Evolutionary conservation across 1,139 yeast species (phyloP).

Genomic region (Maudiozyma humilis): DNA sequence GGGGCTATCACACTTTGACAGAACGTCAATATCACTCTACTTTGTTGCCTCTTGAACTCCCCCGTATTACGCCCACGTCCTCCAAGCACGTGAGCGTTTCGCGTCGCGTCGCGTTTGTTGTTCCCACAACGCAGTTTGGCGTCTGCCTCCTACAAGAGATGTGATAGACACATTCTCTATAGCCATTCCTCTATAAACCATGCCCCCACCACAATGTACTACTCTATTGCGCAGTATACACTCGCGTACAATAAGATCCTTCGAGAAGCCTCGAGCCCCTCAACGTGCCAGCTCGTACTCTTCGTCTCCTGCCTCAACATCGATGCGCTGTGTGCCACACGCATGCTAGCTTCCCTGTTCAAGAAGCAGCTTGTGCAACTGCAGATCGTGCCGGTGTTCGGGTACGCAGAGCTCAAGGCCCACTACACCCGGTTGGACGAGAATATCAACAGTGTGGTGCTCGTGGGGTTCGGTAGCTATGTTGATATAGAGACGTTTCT

Average conservation of each 20-base stretch:
- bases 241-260: constrained; percentile 53
- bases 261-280: constrained; percentile 64
- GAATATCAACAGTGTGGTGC: constrained; percentile 68
- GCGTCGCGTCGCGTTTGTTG: too few relatives aligned
- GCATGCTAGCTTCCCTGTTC: constrained; percentile 59
- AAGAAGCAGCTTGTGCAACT: constrained; percentile 79
- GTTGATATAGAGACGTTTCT: constrained; percentile 76
- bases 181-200: too few relatives aligned
- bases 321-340: constrained; percentile 87
- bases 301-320: constrained; percentile 87
- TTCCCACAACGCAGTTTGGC: too few relatives aligned
- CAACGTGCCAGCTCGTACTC: constrained; percentile 80
- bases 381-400: constrained; percentile 90
- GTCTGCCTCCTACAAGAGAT: too few relatives aligned
- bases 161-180: too few relatives aligned
- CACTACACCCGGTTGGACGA: constrained; percentile 61
- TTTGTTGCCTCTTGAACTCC: too few relatives aligned
- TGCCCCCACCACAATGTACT: constrained; percentile 43
- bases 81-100: too few relatives aligned
- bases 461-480: constrained; percentile 94
- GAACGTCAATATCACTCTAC: too few relatives aligned
- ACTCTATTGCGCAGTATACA: constrained; percentile 53
- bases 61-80: too few relatives aligned
- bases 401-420: constrained; percentile 65
- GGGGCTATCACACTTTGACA: too few relatives aligned